Evolutionary conservation across 2,329 filamentous ascomycete genomes (phyloP).

Genomic region (Fusarium domesticum): DNA sequence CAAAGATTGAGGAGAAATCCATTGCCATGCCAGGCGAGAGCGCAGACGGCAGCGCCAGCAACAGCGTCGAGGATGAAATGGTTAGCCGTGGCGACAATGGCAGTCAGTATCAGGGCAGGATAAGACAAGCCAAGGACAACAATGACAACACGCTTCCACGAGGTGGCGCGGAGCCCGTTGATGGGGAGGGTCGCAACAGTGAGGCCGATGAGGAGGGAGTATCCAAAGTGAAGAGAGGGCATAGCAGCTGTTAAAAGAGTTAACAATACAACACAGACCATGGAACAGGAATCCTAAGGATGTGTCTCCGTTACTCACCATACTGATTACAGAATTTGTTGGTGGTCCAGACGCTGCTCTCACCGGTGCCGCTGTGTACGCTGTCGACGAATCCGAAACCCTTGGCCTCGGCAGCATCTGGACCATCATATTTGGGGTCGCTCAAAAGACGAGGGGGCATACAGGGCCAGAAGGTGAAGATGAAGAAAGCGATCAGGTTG

Average conservation of each 20-base stretch:
- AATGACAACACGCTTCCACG: constrained; percentile 48
- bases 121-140: constrained; percentile 57
- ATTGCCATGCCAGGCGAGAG: constrained; percentile 59
- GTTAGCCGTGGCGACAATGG: constrained; percentile 70
- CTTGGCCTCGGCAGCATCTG: constrained; percentile 55
- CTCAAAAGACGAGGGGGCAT: constrained; percentile 62
- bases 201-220: constrained; percentile 68
- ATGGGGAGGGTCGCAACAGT: constrained; percentile 66
- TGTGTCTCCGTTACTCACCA: constrained; percentile 41
- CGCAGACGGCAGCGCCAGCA: constrained; percentile 63
- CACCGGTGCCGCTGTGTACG: constrained; percentile 47
- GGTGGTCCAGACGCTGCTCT: constrained; percentile 55
- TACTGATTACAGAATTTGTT: constrained; percentile 76
- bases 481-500: constrained; percentile 58
- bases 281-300: too few species aligned
- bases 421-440: constrained; percentile 52
- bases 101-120: constrained; percentile 61
- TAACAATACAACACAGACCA: background rate
- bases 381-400: constrained; percentile 61
- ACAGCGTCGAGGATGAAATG: constrained; percentile 71
- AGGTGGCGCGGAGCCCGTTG: constrained; percentile 48
- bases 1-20: constrained; percentile 59
- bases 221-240: constrained; percentile 74
- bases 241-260: constrained; percentile 56
- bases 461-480: constrained; percentile 62